Base-by-base conservation (phyloP, 1,139 yeast species). In the Protomyces macrosporus region DNA sequence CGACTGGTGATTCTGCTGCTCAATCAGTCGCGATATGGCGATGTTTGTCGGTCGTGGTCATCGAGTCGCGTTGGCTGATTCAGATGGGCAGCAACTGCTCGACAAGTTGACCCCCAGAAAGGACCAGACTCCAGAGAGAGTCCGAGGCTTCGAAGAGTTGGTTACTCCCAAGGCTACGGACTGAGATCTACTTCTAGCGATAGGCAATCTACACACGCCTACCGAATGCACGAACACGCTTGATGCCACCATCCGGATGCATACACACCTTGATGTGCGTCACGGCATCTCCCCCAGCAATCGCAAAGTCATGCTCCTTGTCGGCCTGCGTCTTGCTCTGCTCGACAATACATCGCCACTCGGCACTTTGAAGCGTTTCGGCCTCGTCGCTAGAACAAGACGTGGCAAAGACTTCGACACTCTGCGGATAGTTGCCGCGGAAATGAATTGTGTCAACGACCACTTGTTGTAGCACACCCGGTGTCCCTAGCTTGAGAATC, bases 241-340 rank as follows among this genome's bases (percentile, higher is more conserved):
- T 91, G 65, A 90, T 90, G 67, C 98, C 98, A 62, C 98, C 98
- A 72, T 91, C 98, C 37, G 98, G 98, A 68, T 90, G 87, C 73
- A 91, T 87, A 16, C 89, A 84, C 69, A 91, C 74, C 72, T 85
- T 83, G 40, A 90, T 88, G 72, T 90, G 96, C 5, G 93, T 81
- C 62, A 70, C 68, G 34, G 70, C 70, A 10, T 45, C 54, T 1
- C 33, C 57, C 42, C 66, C 58, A 5, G 57, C 52, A 39, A 80
- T 75, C 10, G 74, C 75, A 73, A 76, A 89, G 37, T 73, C 76
- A 72, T 90, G 97, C 73, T 88, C 96, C 67, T 79, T 78, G 74
- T 90, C 95, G 10, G 97, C 90, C 10, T 84, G 83, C 1, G 96
- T 87, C 48, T 75, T 77, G 32, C 48, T 42, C 16, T 30, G 48